Evolutionary conservation across 2,329 filamentous ascomycete species (phyloP), one percentile per base, ranked within the genome.

Genomic region (Sporothrix pseudoabietina): DNA sequence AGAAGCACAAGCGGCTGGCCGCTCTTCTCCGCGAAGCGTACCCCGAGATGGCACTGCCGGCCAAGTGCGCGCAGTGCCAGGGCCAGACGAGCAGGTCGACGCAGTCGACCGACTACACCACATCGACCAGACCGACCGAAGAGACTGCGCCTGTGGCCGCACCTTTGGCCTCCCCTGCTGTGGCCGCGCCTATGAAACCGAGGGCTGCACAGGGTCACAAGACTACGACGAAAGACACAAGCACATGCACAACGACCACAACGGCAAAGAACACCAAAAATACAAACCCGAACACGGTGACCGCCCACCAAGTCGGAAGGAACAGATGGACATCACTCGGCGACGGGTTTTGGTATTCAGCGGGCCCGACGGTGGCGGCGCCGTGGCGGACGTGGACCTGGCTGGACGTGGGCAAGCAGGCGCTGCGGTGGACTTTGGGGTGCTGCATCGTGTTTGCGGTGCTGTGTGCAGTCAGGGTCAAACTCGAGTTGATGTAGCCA

Each of bases 281-380:
- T 26, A 26, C 26, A 26, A 26, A 26, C 26, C 26, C 26, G 26
- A 26, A 26, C 26, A 26, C 2, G 26, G 26, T 14, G 1, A 63
- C 59, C 9, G 14, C 8, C 26, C 4, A 61, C 65, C 10, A 3
- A 4, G 19, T 4, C 44, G 32, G 12, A 2, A 49, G 1, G 3
- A 8, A 12, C 41, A 30, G n/a, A 4, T 68, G 55, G 54, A 59
- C 39, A 12, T 12, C 30, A 5, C 16, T 73, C 26, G 71, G 61
- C 16, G 9, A 39, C 30, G 73, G 73, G 12, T 71, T 73, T 44
- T 35, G 41, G 16, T 72, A 75, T 39, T 47, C 74, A 12, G 61
- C 73, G n/a, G 73, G 73, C 1, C 73, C 73, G 16, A 47, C 41
- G n/a, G 71, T 75, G 59, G 30, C 49, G 32, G 54, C 54, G 69